These are phyloP conservation scores for Globisporangium uncinulatum DNA, from an alignment of 352 stramenopile genomes.

Conservation along the genomic window DNA sequence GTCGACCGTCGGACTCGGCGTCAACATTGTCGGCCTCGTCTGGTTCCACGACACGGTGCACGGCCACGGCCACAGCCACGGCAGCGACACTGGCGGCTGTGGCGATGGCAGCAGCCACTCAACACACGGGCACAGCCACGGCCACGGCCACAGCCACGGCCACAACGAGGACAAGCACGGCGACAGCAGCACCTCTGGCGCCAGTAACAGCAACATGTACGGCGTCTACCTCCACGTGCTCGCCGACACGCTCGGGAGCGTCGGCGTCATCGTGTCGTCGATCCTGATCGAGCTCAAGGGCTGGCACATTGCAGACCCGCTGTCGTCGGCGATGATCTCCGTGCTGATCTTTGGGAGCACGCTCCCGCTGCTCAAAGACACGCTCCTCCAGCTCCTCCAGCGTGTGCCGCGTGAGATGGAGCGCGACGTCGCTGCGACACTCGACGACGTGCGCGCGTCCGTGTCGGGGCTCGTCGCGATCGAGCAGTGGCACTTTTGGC, in stretches of 20 bases:
- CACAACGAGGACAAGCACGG: slow-evolving; percentile 7
- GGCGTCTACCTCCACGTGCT: slow-evolving; percentile 89
- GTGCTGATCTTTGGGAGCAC: slow-evolving; percentile 83
- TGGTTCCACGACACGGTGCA: slow-evolving; percentile 90
- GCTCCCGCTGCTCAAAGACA: slow-evolving; percentile 70
- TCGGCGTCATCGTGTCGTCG: slow-evolving; percentile 87
- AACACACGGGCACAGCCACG: slow-evolving; percentile 58
- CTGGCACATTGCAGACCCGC: slow-evolving; percentile 79
- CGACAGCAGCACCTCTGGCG: slow-evolving; percentile 3
- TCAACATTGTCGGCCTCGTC: slow-evolving; percentile 86
- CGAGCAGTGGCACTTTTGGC: slow-evolving; percentile 72
- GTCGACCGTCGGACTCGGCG: slow-evolving; percentile 67
- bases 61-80: slow-evolving; percentile 59
- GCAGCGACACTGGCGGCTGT: slow-evolving; percentile 18
- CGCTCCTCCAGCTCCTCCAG: slow-evolving; percentile 64
- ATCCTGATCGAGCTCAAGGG: slow-evolving; percentile 80
- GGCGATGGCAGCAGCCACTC: slow-evolving; percentile 26
- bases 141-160: slow-evolving; percentile 19
- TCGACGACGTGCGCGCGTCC: slow-evolving; percentile 38
- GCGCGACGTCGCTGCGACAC: slow-evolving; percentile 28
- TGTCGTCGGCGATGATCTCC: slow-evolving; percentile 79
- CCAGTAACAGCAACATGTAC: slow-evolving; percentile 87
- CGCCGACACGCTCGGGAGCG: slow-evolving; percentile 83
- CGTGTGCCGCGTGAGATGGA: slow-evolving; percentile 56
- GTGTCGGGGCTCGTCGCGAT: slow-evolving; percentile 41